A percentile compares a stretch with the other conserved stretches of the same genome.
Conservation (phyloP, 495 filamentous ascomycete genomes). For the Penicillium parvum region DNA sequence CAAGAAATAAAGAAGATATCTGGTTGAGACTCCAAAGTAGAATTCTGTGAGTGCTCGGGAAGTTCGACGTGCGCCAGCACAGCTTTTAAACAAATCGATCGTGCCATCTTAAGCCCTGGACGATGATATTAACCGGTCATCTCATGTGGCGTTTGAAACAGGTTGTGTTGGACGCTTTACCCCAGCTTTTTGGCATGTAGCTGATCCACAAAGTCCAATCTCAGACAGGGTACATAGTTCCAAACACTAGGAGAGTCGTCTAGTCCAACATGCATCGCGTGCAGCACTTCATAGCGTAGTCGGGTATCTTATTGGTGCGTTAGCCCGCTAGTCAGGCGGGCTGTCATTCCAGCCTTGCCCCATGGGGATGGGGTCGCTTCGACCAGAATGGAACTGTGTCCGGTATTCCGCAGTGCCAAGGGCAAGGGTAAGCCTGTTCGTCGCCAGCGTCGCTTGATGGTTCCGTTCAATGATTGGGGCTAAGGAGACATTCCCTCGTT, state of each 20-base stretch:
- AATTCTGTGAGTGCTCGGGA: no score
- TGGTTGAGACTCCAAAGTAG: background rate
- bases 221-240: no score
- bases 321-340: background rate
- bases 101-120: slow-evolving; percentile 3
- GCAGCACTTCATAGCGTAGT: background rate
- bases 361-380: background rate
- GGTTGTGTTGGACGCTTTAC: slow-evolving; percentile 3
- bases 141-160: slow-evolving; percentile 1
- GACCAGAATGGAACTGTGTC: background rate
- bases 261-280: no score
- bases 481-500: background rate
- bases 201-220: background rate
- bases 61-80: background rate
- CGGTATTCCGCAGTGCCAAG: background rate
- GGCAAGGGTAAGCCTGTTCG: no score
- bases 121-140: slow-evolving; percentile 5
- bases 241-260: no score
- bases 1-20: background rate
- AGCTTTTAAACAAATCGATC: slow-evolving; percentile 7
- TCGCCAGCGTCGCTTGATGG: background rate
- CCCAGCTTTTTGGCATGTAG: slow-evolving; percentile 2
- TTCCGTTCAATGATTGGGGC: background rate
- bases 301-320: slow-evolving; percentile 1
- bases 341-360: slow-evolving; percentile 2